These are phyloP conservation scores for Ophiostoma tasmaniense DNA, from an alignment of 2,329 filamentous ascomycete genomes.

Conservation along the genomic window DNA sequence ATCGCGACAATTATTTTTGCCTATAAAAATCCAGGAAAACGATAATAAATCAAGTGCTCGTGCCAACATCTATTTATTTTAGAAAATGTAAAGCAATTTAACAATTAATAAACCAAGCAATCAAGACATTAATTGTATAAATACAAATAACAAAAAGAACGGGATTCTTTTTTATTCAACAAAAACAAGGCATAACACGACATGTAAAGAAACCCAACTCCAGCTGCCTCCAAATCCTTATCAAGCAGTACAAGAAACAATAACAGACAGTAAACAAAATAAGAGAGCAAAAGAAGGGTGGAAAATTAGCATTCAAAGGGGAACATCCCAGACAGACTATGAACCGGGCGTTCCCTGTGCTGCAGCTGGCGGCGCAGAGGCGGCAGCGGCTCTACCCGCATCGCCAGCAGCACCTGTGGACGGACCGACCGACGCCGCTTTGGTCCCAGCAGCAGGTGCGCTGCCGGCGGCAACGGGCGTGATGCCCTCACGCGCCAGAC, in stretches of 20 bases:
- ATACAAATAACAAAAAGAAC: neutral
- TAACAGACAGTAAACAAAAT: neutral
- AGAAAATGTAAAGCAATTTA: neutral
- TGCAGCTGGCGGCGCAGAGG: neutral
- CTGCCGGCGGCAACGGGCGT: neutral
- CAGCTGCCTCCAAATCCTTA: conserved; percentile 10
- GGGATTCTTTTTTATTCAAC: neutral
- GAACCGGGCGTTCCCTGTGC: neutral
- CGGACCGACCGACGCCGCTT: neutral
- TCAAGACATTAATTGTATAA: neutral
- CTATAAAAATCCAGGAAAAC: no score
- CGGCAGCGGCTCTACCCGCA: neutral
- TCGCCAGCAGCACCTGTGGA: neutral
- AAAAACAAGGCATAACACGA: conserved; percentile 6
- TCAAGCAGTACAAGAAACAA: neutral
- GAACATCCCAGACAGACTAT: neutral
- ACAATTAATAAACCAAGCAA: neutral
- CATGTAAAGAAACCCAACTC: conserved; percentile 11
- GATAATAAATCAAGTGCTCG: no score
- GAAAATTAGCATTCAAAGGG: neutral
- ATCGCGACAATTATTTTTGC: no score
- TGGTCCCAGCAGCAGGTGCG: neutral
- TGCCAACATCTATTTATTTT: neutral
- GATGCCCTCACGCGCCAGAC: conserved; percentile 26
- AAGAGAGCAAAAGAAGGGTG: neutral